Conservation (phyloP, 257 asterid genomes). For the Marsdenia floribunda region DNA sequence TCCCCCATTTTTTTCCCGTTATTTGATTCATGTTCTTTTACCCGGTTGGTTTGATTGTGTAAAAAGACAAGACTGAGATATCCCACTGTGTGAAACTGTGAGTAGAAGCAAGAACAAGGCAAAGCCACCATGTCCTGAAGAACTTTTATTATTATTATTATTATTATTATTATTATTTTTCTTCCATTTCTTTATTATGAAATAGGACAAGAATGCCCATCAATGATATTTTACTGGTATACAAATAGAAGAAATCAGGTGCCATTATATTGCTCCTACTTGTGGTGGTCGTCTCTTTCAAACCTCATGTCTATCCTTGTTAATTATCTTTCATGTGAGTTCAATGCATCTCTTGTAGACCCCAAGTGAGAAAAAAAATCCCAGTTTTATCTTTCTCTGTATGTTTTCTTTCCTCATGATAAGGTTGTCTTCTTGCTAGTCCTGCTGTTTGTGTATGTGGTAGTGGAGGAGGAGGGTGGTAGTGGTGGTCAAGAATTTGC, state of each 20-base stretch:
- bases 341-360: too few species aligned
- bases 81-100: slow-evolving; percentile 17
- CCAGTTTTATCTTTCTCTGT: neutral
- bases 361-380: neutral
- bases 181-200: slow-evolving; percentile 15
- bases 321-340: slow-evolving; percentile 10
- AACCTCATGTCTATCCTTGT: neutral
- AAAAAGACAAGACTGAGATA: slow-evolving; percentile 18
- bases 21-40: neutral
- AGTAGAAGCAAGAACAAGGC: slow-evolving; percentile 20
- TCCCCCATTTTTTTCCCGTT: too few species aligned
- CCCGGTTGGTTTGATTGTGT: slow-evolving; percentile 23
- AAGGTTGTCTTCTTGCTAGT: neutral
- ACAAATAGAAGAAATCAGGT: slow-evolving; percentile 10
- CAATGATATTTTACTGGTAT: neutral
- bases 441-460: neutral
- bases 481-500: slow-evolving; percentile 7
- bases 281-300: neutral
- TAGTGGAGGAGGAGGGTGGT: neutral
- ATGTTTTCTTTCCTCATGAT: neutral
- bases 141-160: neutral
- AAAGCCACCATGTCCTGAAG: slow-evolving; percentile 17
- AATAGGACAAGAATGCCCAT: slow-evolving; percentile 28
- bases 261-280: neutral
- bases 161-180: too few species aligned